Conservation (phyloP, 192 early-diverging fungal genomes). For the Coemansia pectinata region DNA sequence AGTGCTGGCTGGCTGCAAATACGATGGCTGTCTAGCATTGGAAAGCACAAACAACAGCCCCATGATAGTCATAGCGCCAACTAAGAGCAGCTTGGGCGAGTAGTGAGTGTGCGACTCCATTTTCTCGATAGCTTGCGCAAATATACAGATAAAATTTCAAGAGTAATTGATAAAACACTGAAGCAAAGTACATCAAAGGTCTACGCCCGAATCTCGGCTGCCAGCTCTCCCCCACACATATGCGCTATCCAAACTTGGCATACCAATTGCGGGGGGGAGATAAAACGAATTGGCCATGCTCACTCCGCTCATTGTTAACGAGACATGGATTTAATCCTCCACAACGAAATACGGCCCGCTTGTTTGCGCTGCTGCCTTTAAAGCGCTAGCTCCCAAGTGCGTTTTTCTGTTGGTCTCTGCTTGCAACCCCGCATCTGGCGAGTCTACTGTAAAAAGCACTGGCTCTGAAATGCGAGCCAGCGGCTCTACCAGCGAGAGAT, state of each 20-base stretch:
- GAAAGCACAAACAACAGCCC: not conserved
- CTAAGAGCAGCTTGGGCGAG: not conserved
- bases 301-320: not conserved
- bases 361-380: slow-evolving; percentile 15
- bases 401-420: not conserved
- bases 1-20: not conserved
- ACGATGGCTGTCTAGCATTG: not conserved
- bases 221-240: not conserved
- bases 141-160: not conserved
- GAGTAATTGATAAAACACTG: not conserved
- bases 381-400: slow-evolving; percentile 13
- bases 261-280: not conserved
- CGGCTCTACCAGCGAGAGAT: slow-evolving; percentile 23
- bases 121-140: not conserved
- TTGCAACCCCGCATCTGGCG: slow-evolving; percentile 13
- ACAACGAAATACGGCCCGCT: slow-evolving; percentile 35
- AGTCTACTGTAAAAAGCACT: slow-evolving; percentile 16
- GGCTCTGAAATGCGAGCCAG: slow-evolving; percentile 39
- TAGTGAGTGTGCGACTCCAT: not conserved
- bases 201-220: not conserved
- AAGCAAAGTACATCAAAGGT: not conserved
- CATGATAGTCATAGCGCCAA: not conserved
- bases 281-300: not conserved
- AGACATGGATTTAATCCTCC: slow-evolving; percentile 21
- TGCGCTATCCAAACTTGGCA: not conserved